phyloP scores from a whole-genome alignment of 768 basidiomycete genomes.

The Leccinum barrowsii region DNA sequence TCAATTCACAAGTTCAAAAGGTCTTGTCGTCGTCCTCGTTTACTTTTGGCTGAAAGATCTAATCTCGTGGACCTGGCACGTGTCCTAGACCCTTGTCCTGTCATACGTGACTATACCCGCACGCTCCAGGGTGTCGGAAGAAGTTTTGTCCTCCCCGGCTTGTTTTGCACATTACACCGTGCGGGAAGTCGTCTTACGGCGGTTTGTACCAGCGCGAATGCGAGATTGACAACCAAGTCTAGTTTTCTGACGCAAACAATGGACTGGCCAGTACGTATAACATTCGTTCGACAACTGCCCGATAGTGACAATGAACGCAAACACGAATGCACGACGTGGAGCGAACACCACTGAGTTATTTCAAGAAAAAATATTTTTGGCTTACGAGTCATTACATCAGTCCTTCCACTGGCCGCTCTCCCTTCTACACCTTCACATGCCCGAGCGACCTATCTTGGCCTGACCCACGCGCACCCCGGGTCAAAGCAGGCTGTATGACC shows the following conservation, averaged over 20 bases:
- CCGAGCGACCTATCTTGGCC: constrained; percentile 5
- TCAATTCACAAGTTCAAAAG: constrained; percentile 97
- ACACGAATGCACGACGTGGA: not conserved
- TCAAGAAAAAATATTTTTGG: constrained; percentile 4
- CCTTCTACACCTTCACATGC: not conserved
- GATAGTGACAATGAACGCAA: not conserved
- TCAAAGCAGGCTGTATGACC: not conserved
- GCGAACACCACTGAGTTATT: not conserved
- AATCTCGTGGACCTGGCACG: constrained; percentile 1
- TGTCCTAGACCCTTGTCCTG: constrained; percentile 75
- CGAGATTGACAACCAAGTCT: constrained; percentile 51
- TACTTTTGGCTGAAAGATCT: not conserved
- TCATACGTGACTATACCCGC: constrained; percentile 93
- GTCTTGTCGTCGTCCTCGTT: constrained; percentile 45
- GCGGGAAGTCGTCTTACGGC: constrained; percentile 75
- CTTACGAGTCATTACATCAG: constrained; percentile 17
- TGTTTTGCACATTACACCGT: constrained; percentile 76
- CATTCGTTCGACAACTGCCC: not conserved
- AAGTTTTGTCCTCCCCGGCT: constrained; percentile 63
- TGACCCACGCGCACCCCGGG: not conserved
- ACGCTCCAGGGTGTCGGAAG: constrained; percentile 47
- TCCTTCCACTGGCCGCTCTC: not conserved
- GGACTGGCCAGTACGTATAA: not conserved
- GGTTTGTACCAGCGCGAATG: constrained; percentile 92
- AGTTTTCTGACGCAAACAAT: not conserved